Evolutionary conservation across 805 yeast genomes (phyloP), one percentile per base, ranked within the genome.

Genomic region (Candida adriatica): DNA sequence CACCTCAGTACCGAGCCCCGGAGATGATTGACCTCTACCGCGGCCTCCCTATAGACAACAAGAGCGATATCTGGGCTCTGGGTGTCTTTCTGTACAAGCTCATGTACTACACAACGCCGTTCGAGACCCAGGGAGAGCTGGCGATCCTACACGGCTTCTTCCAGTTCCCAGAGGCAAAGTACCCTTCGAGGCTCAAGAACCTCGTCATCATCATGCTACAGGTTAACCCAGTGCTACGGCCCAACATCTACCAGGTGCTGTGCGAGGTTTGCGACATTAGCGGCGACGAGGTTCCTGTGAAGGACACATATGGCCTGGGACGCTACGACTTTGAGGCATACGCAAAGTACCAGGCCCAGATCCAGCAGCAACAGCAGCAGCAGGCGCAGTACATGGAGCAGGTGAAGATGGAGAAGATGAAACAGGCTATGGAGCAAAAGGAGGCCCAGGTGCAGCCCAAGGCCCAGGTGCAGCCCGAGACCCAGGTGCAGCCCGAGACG

Each of bases 31-130:
- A 90, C 57, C 66, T 88, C 16, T 79, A 80, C 53, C 65, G 86
- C 28, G 83, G 87, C 6, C 61, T 76, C 28, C 92, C 96, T 2
- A 82, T 90, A 24, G 92, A 90, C 56, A 94, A 88, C 48, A 86
- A 86, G 56, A 70, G 90, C 6, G 98, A 90, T 59, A 83, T 90
- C 29, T 90, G 98, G 98, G 98, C 98, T 0, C 61, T 90, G 29
- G 98, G 98, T 8, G 79, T 92, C 19, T 84, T 92, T 41, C 64
- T 92, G 30, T 90, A 84, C 64, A 90, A 90, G 53, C 64, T 90
- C 39, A 80, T 95, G 58, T 90, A 82, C 59, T 90, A 85, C 57
- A 88, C 82, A 1, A 90, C 98, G 1, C 98, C 98, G 2, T 90
- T 92, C 56, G 98, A 90, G 58, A 42, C 60, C 27, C 78, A 81